Evolutionary conservation across 2,329 filamentous ascomycete genomes (phyloP).

Genomic region (Ophioceras dolichostomum): DNA sequence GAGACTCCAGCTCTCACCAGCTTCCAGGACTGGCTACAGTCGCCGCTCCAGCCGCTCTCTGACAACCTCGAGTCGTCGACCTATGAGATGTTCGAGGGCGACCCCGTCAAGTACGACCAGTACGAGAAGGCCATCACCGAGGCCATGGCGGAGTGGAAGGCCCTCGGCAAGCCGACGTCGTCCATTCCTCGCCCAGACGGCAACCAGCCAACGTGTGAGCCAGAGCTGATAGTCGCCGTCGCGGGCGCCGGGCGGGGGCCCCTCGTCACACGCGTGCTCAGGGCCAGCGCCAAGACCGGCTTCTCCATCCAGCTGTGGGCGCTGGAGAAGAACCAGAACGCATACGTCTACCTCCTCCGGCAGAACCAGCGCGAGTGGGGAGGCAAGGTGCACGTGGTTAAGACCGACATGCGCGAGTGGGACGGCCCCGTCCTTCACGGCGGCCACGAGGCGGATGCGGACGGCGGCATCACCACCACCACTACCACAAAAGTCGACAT

Average conservation of each 20-base stretch:
- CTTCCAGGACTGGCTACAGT: constrained; percentile 90
- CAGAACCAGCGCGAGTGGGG: constrained; percentile 79
- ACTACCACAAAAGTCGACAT: constrained; percentile 94
- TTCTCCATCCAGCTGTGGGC: constrained; percentile 81
- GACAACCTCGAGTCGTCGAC: constrained; percentile 96
- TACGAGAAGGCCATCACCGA: constrained; percentile 78
- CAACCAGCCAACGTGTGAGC: constrained; percentile 22
- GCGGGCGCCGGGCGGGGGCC: constrained; percentile 89
- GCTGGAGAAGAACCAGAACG: constrained; percentile 96
- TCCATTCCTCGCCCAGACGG: constrained; percentile 51
- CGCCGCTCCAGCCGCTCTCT: constrained; percentile 83
- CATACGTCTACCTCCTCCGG: constrained; percentile 80
- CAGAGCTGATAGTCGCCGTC: constrained; percentile 66
- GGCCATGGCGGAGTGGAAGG: constrained; percentile 69
- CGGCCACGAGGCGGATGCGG: constrained; percentile 28
- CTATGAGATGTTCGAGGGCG: constrained; percentile 97
- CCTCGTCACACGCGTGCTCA: constrained; percentile 74
- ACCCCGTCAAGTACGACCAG: constrained; percentile 94
- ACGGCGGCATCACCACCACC: too few relatives aligned
- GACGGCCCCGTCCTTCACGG: constrained; percentile 55
- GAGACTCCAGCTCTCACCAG: constrained; percentile 39
- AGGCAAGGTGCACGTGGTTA: constrained; percentile 71
- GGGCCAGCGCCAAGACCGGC: constrained; percentile 63
- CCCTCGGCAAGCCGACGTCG: constrained; percentile 60
- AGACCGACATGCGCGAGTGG: constrained; percentile 97